These are phyloP conservation scores for Suhomyces anneliseae DNA, from an alignment of 1,139 yeast species.

Conservation along the genomic window DNA sequence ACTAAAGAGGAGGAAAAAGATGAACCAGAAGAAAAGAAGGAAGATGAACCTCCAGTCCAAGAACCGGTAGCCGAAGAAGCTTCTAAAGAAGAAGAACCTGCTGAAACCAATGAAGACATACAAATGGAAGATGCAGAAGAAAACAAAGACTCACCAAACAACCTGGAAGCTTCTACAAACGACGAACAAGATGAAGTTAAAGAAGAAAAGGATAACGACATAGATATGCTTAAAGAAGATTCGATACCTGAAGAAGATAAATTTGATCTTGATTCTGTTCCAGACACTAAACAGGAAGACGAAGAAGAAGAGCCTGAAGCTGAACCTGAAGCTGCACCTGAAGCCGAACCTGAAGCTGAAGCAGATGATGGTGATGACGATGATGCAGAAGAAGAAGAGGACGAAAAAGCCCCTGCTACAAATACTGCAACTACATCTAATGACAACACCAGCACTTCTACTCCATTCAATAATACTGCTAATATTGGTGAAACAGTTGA, in stretches of 20 bases:
- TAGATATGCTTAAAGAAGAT: neutral
- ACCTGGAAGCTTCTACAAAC: conserved; percentile 8
- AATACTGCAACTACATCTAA: neutral
- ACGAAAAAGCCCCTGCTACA: neutral
- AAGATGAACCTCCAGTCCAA: too few relatives aligned
- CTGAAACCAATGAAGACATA: conserved; percentile 4
- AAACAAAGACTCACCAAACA: conserved; percentile 1
- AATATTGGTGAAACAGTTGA: neutral
- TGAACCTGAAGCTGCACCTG: neutral
- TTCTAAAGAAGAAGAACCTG: neutral
- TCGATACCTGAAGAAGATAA: neutral
- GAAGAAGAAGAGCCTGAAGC: neutral
- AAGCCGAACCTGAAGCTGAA: neutral
- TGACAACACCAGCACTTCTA: neutral
- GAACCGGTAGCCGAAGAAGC: too few relatives aligned
- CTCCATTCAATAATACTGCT: neutral
- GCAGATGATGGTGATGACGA: neutral
- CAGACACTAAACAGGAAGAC: neutral
- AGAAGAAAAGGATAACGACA: conserved; percentile 1
- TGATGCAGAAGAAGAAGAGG: neutral
- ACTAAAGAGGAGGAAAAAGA: neutral
- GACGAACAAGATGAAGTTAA: conserved; percentile 3
- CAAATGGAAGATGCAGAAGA: conserved; percentile 6
- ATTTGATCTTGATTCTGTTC: neutral
- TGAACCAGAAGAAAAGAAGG: neutral